Evolutionary conservation across 2,329 filamentous ascomycete species (phyloP).

Genomic region (Botryotinia convoluta): DNA sequence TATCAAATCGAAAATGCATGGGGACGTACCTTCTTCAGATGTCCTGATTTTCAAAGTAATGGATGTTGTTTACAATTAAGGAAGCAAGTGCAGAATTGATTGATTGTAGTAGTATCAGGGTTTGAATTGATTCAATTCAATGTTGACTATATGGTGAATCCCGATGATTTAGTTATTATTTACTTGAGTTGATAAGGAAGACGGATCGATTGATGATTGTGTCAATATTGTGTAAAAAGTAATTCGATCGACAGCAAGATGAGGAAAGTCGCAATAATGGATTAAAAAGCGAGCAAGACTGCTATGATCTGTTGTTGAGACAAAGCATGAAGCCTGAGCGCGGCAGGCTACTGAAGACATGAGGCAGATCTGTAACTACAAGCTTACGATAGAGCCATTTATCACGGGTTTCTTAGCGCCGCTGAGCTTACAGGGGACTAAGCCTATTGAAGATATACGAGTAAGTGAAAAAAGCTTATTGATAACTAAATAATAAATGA

Average conservation of each 20-base stretch:
- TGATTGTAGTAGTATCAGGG: background rate
- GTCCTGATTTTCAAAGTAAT: background rate
- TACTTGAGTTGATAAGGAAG: background rate
- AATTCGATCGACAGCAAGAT: background rate
- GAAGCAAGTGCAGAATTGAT: background rate
- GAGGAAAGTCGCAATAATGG: background rate
- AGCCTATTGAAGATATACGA: background rate
- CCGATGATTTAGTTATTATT: background rate
- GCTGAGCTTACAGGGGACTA: background rate
- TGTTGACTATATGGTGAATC: background rate
- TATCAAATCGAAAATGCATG: background rate
- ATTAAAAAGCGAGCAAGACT: constrained; percentile 8
- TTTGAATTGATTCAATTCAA: background rate
- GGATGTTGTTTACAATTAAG: background rate
- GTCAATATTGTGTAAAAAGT: background rate
- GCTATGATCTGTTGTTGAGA: constrained; percentile 16
- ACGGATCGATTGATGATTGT: background rate
- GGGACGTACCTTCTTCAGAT: background rate
- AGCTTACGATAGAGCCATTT: constrained; percentile 3
- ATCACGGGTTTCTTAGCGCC: background rate
- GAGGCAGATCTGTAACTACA: constrained; percentile 12
- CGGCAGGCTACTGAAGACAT: background rate
- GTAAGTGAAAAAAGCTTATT: no score
- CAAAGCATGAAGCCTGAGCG: constrained; percentile 16
- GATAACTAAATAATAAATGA: no score